These are phyloP conservation scores for Streptanthus diversifolius DNA, from an alignment of 345 rosid genomes.

Conservation along the genomic window DNA sequence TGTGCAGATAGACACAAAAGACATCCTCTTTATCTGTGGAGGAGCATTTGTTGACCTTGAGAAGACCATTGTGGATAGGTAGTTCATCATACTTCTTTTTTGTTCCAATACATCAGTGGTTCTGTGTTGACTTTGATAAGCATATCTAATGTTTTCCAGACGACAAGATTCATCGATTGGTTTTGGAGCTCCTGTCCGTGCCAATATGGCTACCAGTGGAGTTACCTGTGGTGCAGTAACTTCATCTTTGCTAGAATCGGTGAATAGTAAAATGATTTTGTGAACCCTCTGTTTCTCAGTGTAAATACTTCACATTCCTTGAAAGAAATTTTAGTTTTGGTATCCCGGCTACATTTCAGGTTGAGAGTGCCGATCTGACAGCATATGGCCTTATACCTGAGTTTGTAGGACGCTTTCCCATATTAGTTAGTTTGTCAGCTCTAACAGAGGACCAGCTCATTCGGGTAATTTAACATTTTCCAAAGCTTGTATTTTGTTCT, in stretches of 20 bases:
- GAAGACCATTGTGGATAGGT: constrained; percentile 94
- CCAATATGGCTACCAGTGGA: constrained; percentile 81
- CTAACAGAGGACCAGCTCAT: constrained; percentile 89
- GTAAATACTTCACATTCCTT: background rate
- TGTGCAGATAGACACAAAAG: constrained; percentile 84
- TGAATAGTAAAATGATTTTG: constrained; percentile 11
- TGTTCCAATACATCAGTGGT: background rate
- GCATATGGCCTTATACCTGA: constrained; percentile 98
- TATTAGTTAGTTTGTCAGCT: constrained; percentile 86
- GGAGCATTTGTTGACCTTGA: constrained; percentile 96
- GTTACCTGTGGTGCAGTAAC: constrained; percentile 63
- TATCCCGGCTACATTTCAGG: constrained; percentile 46
- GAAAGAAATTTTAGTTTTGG: constrained; percentile 18
- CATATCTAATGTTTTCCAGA: constrained; percentile 41
- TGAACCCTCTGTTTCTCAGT: background rate
- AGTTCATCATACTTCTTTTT: constrained; percentile 8
- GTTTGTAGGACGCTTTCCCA: constrained; percentile 92
- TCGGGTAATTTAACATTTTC: constrained; percentile 41
- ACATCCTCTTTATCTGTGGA: constrained; percentile 93
- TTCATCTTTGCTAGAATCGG: constrained; percentile 87
- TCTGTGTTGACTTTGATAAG: constrained; percentile 16
- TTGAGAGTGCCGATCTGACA: constrained; percentile 86
- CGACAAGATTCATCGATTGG: constrained; percentile 95
- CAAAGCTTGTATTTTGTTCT: background rate
- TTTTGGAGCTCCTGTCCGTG: constrained; percentile 97